Evolutionary conservation across 2,329 filamentous ascomycete species (phyloP).

Genomic region (Magnaporthiopsis incrustans): DNA sequence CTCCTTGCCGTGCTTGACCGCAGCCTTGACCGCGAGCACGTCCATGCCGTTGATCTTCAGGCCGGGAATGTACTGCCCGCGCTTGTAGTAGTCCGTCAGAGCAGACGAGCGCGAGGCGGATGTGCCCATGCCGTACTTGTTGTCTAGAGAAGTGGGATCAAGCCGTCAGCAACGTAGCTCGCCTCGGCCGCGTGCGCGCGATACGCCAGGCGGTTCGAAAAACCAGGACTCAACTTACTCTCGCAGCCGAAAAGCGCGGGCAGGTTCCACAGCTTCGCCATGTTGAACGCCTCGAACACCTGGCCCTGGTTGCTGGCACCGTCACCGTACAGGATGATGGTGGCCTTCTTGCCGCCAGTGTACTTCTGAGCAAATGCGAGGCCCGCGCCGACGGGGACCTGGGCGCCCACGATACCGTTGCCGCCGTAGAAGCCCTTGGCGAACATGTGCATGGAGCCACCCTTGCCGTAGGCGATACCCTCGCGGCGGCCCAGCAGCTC

Average conservation of each 20-base stretch:
- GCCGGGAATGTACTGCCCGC: slow-evolving; percentile 98
- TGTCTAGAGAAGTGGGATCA: slow-evolving; percentile 52
- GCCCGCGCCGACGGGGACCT: slow-evolving; percentile 94
- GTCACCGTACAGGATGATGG: slow-evolving; percentile 90
- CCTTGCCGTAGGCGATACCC: slow-evolving; percentile 97
- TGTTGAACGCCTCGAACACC: slow-evolving; percentile 99
- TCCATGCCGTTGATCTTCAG: slow-evolving; percentile 99
- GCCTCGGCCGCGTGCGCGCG: not conserved
- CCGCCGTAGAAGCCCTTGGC: slow-evolving; percentile 95
- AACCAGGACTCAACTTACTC: slow-evolving; percentile 54
- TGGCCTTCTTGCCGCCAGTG: slow-evolving; percentile 75
- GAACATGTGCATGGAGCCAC: slow-evolving; percentile 99
- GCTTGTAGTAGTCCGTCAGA: slow-evolving; percentile 99
- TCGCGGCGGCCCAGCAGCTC: slow-evolving; percentile 91
- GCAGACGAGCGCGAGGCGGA: slow-evolving; percentile 89
- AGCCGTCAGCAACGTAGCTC: not conserved
- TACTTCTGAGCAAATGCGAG: slow-evolving; percentile 97
- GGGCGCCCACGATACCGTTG: slow-evolving; percentile 97
- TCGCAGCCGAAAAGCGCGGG: slow-evolving; percentile 96
- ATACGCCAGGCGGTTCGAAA: too few species aligned
- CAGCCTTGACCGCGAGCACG: slow-evolving; percentile 93
- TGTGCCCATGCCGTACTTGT: slow-evolving; percentile 99
- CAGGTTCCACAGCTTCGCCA: slow-evolving; percentile 98
- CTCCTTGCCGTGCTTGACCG: slow-evolving; percentile 88
- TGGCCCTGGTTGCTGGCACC: slow-evolving; percentile 98